Base-by-base conservation (phyloP, 2,329 filamentous ascomycete genomes). In the Aspergillus tubingensis region DNA sequence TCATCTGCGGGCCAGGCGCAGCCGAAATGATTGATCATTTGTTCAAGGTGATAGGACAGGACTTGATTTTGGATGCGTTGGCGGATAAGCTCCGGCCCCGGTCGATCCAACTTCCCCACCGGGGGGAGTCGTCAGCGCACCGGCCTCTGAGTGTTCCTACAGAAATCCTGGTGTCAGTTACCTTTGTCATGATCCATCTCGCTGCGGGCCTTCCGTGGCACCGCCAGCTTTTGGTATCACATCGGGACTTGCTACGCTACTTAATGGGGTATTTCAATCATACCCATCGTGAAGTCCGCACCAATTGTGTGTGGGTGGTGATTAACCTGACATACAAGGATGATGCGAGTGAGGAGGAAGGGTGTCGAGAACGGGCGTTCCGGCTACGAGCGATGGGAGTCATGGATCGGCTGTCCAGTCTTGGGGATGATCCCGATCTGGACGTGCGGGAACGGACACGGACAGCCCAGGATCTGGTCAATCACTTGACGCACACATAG, bases 261-360 rank as follows among this genome's bases (percentile, higher is more conserved):
- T 81, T 96, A 50, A 84, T 89, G 8, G 85, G 86, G 15, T 88
- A 96, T 58, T 90, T 95, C 68, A 85, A 81, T 49, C 91, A 92
- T 75, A 84, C 86, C 47, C 86, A 90, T 71, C 84, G 85, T 49
- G 86, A 90, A 44, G 88, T 99, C 6, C 88, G 94, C 5, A 83
- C 88, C 19, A 88, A 89, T 49, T 86, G 95, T 67, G 92, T 91
- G 65, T 94, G 93, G 84, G 82, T 96, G 47, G 83, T 96, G 48
- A 90, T 88, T 72, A 97, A 97, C 72, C 83, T 99, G 47, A 90
- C 91, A 0, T 96, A 89, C 82, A 83, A 88, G 63, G 93, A 97
- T 63, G 89, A 94, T 68, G 82, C 85, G 6, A 82, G 77, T 30
- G 92, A 96, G 67, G 79, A 82, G 19, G 79, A 82, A 21, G 85